Conservation (phyloP, 1,139 yeast genomes). For the Groenewaldozyma auringiensis region DNA sequence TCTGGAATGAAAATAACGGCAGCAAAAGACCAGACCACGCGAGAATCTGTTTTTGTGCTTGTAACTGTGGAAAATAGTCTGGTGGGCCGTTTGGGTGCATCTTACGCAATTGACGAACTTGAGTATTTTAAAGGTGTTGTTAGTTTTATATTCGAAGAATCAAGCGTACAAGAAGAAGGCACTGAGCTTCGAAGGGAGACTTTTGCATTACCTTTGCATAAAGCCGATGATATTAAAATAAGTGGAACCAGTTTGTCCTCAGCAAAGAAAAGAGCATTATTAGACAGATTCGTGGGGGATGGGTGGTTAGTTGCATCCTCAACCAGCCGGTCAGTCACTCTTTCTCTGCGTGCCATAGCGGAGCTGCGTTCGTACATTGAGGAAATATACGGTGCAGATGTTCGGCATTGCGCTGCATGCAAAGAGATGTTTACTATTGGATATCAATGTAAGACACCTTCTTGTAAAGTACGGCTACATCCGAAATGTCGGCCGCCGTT, state of each 20-base stretch:
- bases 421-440: constrained; percentile 53
- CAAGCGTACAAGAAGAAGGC: neutral
- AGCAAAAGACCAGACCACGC: constrained; percentile 15
- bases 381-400: constrained; percentile 36
- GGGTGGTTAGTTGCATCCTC: constrained; percentile 8
- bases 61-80: constrained; percentile 10
- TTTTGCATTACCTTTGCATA: neutral
- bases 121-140: constrained; percentile 18
- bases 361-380: constrained; percentile 27
- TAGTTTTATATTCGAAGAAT: constrained; percentile 16
- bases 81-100: constrained; percentile 17
- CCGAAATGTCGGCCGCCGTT: constrained; percentile 38
- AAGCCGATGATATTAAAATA: neutral
- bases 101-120: constrained; percentile 15
- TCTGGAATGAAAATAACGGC: constrained; percentile 19
- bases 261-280: constrained; percentile 27
- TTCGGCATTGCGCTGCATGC: constrained; percentile 47
- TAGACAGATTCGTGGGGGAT: constrained; percentile 34
- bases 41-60: constrained; percentile 12
- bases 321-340: constrained; percentile 9
- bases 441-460: constrained; percentile 31
- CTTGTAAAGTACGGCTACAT: constrained; percentile 42
- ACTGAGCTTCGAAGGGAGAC: neutral
- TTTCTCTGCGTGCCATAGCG: constrained; percentile 19
- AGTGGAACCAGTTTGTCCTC: constrained; percentile 1